Percentiles rank a stretch among this genome's conserved stretches.
Conservation (phyloP, 164 flowering plant species). For the Berberis vulgaris region DNA sequence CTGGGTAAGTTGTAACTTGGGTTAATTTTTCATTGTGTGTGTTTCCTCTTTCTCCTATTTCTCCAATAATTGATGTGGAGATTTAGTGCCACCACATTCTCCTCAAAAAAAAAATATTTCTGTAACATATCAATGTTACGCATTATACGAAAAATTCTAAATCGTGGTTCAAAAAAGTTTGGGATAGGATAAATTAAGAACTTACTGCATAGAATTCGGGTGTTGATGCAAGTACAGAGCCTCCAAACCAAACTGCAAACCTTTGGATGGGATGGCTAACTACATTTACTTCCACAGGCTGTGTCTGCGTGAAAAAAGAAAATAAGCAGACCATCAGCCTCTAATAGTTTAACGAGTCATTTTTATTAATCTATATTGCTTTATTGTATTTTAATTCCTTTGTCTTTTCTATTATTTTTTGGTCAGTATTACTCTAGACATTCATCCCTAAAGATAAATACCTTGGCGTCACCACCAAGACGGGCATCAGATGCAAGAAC, state of each 20-base stretch:
- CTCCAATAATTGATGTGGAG: too few species aligned
- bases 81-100: too few species aligned
- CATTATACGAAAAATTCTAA: neutral
- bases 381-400: too few species aligned
- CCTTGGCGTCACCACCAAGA: constrained; percentile 74
- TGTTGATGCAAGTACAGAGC: constrained; percentile 99
- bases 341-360: too few species aligned
- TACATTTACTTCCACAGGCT: constrained; percentile 96
- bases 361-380: too few species aligned
- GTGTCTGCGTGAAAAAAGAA: constrained; percentile 40
- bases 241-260: constrained; percentile 99
- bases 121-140: too few species aligned
- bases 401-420: too few species aligned
- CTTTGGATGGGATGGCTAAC: constrained; percentile 98
- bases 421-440: neutral
- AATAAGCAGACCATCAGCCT: neutral
- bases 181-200: neutral
- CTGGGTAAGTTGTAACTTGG: too few species aligned
- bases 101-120: too few species aligned
- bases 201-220: constrained; percentile 85
- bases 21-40: too few species aligned
- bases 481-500: constrained; percentile 66
- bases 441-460: constrained; percentile 12
- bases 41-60: too few species aligned
- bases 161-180: too few species aligned